phyloP scores from a whole-genome alignment of 2,329 filamentous ascomycete species.

The Calonectria hongkongensis region DNA sequence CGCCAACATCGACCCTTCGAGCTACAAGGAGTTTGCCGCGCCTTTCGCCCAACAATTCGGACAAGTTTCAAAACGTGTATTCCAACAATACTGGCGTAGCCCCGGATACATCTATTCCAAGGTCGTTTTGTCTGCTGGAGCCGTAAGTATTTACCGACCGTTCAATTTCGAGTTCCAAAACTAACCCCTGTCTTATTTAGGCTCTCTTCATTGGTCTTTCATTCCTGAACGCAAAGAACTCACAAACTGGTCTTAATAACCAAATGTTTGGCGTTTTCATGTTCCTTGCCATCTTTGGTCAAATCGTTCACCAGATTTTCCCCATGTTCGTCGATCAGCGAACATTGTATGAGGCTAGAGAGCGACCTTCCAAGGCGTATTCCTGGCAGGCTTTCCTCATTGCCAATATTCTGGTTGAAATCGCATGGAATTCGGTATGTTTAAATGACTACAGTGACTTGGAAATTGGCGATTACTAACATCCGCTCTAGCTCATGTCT shows the following conservation, averaged over 20 bases:
- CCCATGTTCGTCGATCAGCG: conserved; percentile 82
- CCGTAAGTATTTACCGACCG: conserved; percentile 38
- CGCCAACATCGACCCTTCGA: conserved; percentile 7
- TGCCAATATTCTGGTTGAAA: conserved; percentile 76
- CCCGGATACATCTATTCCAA: conserved; percentile 86
- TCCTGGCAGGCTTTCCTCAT: conserved; percentile 81
- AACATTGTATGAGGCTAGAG: conserved; percentile 81
- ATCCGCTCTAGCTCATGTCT: conserved; percentile 50
- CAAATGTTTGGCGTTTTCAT: conserved; percentile 84
- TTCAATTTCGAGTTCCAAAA: rapidly evolving
- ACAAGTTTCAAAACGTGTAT: conserved; percentile 78
- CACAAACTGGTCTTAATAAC: conserved; percentile 80
- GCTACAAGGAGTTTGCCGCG: conserved; percentile 79
- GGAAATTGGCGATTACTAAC: conserved; percentile 16
- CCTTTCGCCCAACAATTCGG: conserved; percentile 77
- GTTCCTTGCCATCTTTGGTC: conserved; percentile 81
- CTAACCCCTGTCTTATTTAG: conserved; percentile 16
- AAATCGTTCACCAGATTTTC: conserved; percentile 80
- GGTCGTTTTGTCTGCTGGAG: conserved; percentile 72
- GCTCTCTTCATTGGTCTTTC: conserved; percentile 81
- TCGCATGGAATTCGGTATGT: conserved; percentile 79
- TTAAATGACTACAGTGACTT: too few species aligned
- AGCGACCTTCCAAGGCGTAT: conserved; percentile 80
- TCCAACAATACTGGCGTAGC: conserved; percentile 86
- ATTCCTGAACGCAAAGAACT: conserved; percentile 76